Conservation (phyloP, 371 early-diverging fungal genomes). For the Aphelidium insulamus region DNA sequence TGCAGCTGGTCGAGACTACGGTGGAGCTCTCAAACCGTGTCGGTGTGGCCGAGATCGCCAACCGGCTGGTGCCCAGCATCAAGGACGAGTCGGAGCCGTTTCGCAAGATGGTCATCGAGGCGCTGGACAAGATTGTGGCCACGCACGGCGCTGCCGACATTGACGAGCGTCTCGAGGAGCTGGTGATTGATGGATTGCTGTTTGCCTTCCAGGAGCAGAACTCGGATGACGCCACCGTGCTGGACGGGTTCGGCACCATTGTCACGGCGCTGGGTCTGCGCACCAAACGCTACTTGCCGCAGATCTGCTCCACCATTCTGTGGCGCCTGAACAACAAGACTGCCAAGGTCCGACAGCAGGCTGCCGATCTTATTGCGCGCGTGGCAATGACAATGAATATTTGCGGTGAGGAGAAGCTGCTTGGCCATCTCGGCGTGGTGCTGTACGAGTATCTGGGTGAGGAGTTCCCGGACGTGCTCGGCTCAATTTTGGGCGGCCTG, state of each 20-base stretch:
- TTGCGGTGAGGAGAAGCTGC: conserved; percentile 82
- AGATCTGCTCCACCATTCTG: conserved; percentile 75
- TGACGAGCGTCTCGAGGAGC: conserved; percentile 68
- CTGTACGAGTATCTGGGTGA: conserved; percentile 93
- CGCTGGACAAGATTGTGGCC: conserved; percentile 58
- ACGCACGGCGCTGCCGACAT: conserved; percentile 71
- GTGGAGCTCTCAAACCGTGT: conserved; percentile 82
- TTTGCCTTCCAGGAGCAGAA: conserved; percentile 93
- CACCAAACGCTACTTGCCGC: conserved; percentile 73
- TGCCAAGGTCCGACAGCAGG: conserved; percentile 88
- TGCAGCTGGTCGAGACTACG: conserved; percentile 83
- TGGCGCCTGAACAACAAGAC: conserved; percentile 93
- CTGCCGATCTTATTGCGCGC: conserved; percentile 82
- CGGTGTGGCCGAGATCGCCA: conserved; percentile 70
- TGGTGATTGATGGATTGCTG: conserved; percentile 81
- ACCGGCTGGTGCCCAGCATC: conserved; percentile 60
- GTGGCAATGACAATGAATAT: conserved; percentile 80
- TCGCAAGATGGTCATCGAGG: conserved; percentile 93
- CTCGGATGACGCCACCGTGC: conserved; percentile 49
- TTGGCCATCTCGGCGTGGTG: conserved; percentile 74
- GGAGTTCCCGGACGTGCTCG: conserved; percentile 94
- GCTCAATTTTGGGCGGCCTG: conserved; percentile 72
- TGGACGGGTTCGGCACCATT: conserved; percentile 86
- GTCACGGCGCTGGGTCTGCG: conserved; percentile 74
- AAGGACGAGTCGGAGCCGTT: conserved; percentile 89